phyloP scores from a whole-genome alignment of 441 rosid species.

The Pelargonium myrrhifolium region DNA sequence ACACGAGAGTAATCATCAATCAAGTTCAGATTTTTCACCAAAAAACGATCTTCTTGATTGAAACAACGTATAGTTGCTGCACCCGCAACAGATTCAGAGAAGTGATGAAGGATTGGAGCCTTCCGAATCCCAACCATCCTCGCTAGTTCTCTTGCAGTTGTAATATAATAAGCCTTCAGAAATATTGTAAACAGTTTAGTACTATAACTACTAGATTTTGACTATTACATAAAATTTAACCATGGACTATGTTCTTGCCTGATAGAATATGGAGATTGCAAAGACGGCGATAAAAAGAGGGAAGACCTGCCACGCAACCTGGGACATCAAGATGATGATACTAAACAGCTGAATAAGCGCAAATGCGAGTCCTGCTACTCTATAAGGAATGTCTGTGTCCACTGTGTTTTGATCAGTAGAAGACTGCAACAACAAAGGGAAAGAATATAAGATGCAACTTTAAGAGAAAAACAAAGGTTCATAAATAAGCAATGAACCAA shows the following conservation, averaged over 20 bases:
- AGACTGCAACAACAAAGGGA: slow-evolving; percentile 28
- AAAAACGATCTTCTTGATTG: slow-evolving; percentile 46
- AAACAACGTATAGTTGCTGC: slow-evolving; percentile 52
- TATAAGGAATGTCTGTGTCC: slow-evolving; percentile 59
- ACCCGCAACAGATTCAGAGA: slow-evolving; percentile 51
- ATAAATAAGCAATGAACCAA: neutral
- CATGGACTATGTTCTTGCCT: slow-evolving; percentile 28
- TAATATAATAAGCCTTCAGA: slow-evolving; percentile 46
- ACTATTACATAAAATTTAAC: no score
- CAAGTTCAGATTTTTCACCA: slow-evolving; percentile 26
- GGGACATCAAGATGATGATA: slow-evolving; percentile 46
- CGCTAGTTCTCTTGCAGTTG: slow-evolving; percentile 64
- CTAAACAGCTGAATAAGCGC: slow-evolving; percentile 56
- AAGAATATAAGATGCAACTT: neutral
- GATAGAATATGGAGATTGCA: slow-evolving; percentile 54
- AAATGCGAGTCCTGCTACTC: slow-evolving; percentile 57
- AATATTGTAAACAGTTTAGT: neutral
- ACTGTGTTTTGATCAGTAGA: slow-evolving; percentile 59
- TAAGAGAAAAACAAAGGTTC: neutral
- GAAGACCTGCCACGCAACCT: slow-evolving; percentile 53
- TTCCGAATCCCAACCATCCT: slow-evolving; percentile 60
- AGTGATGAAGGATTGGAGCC: slow-evolving; percentile 63
- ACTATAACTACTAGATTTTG: no score
- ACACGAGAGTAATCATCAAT: slow-evolving; percentile 50
- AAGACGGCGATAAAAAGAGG: slow-evolving; percentile 42